A percentile compares a stretch with the other conserved stretches of the same genome.
phyloP scores from a whole-genome alignment of 768 basidiomycete species.

The Coprinopsis marcescibilis region DNA sequence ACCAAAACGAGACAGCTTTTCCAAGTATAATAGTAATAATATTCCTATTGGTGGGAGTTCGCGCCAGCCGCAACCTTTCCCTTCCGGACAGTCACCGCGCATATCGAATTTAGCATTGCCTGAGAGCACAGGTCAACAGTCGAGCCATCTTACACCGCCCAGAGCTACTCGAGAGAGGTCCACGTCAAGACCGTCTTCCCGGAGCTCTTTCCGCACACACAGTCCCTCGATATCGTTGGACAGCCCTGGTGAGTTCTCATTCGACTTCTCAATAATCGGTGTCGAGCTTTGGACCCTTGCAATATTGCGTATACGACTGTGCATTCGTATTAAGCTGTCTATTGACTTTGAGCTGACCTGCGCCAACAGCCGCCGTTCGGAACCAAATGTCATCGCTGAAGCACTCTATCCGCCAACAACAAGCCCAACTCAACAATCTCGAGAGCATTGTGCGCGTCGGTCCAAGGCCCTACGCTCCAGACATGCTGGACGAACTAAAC shows the following conservation, averaged over 20 bases:
- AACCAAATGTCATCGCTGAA: conserved; percentile 78
- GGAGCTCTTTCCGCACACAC: conserved; percentile 38
- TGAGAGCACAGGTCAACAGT: conserved; percentile 13
- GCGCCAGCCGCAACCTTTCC: neutral
- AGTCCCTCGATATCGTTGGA: conserved; percentile 55
- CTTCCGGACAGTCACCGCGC: neutral
- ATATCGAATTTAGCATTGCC: conserved; percentile 2
- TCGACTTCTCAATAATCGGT: neutral
- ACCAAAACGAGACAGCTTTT: conserved; percentile 6
- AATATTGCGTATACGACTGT: conserved; percentile 4
- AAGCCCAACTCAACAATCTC: conserved; percentile 67
- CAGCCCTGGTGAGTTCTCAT: conserved; percentile 57
- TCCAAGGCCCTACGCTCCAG: conserved; percentile 52
- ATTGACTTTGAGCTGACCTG: neutral
- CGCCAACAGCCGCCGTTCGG: conserved; percentile 56
- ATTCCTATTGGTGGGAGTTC: neutral
- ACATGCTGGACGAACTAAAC: conserved; percentile 19
- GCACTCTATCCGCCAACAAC: conserved; percentile 79
- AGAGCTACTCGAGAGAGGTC: conserved; percentile 30
- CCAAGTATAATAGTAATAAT: neutral
- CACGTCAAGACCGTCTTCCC: conserved; percentile 38
- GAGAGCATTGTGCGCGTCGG: conserved; percentile 65
- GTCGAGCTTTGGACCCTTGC: conserved; percentile 16
- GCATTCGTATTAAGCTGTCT: no score
- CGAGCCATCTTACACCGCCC: conserved; percentile 24